Evolutionary conservation across 2,329 filamentous ascomycete species (phyloP).

Genomic region (Alternaria solani): DNA sequence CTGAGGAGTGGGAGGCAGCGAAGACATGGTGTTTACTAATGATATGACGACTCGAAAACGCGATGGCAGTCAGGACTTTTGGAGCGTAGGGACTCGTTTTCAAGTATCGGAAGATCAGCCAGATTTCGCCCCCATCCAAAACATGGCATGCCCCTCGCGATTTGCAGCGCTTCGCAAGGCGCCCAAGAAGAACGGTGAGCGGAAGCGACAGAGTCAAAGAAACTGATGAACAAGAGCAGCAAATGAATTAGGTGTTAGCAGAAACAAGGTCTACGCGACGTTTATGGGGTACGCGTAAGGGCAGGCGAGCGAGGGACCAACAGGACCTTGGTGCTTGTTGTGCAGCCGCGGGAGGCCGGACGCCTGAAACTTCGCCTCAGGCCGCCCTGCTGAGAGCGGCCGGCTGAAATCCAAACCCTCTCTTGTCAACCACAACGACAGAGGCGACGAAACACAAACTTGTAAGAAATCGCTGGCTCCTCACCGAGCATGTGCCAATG

Average conservation of each 20-base stretch:
- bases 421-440: not conserved
- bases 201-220: not conserved
- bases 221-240: not conserved
- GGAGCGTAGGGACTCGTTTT: not conserved
- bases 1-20: slow-evolving; percentile 2
- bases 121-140: not conserved
- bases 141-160: not conserved
- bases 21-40: slow-evolving; percentile 4
- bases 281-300: not conserved
- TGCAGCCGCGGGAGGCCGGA: slow-evolving; percentile 7
- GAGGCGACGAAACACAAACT: not conserved
- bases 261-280: not conserved
- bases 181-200: not conserved
- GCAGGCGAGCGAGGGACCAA: not conserved
- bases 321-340: not conserved
- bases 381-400: not conserved
- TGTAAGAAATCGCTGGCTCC: not conserved
- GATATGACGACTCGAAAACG: not conserved
- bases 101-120: slow-evolving; percentile 4
- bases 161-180: not conserved
- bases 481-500: not conserved
- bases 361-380: slow-evolving; percentile 11
- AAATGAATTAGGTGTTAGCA: not conserved
- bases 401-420: not conserved
- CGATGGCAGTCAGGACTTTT: not conserved